Base-by-base conservation (phyloP, 23 red algal genomes). In the Agarophyton chilense region DNA sequence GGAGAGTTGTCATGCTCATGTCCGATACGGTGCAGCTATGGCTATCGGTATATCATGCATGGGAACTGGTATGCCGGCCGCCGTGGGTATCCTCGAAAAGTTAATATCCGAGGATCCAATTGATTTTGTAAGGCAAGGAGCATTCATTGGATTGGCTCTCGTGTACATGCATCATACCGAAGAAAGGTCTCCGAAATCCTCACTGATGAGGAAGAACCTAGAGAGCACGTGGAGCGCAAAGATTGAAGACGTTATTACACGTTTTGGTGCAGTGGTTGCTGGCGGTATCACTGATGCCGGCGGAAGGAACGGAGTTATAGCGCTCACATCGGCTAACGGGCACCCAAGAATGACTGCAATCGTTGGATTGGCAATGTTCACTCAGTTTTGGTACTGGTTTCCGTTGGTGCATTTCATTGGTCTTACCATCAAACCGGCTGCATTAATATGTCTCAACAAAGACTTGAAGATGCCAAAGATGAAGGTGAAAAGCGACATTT, bases 301-400 rank as follows among this genome's bases (percentile, higher is more conserved):
- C 32, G 97, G 97, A 45, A 87, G 94, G 28, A 99, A 99, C 60
- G 92, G 87, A 14, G 79, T 77, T 17, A 94, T 99, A 32, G 89
- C 91, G 1, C 84, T 99, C 28, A 78, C 89, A 22, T 93, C 95
- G 4, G 83, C 79, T 29, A 87, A 91, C 13, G 93, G 93, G 47
- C 88, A 93, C 58, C 77, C 90, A 42, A 68, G 97, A 31, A 95
- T 86, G 88, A 71, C 77, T 36, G 97, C 97, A 16, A 88, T 99
- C 16, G 89, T 95, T 29, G 97, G 97, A 50, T 75, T 99, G 46
- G 81, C 97, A 21, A 68, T 99, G 44, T 99, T 99, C 78, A 86
- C 90, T 31, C 97, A 99, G 51, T 96, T 92, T 71, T 99, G 97
- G 97, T 94, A 96, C 40, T 99, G 97, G 97, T 99, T 87, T 77